Evolutionary conservation across 2,329 filamentous ascomycete genomes (phyloP).

Genomic region (Sphaerulina populicola): DNA sequence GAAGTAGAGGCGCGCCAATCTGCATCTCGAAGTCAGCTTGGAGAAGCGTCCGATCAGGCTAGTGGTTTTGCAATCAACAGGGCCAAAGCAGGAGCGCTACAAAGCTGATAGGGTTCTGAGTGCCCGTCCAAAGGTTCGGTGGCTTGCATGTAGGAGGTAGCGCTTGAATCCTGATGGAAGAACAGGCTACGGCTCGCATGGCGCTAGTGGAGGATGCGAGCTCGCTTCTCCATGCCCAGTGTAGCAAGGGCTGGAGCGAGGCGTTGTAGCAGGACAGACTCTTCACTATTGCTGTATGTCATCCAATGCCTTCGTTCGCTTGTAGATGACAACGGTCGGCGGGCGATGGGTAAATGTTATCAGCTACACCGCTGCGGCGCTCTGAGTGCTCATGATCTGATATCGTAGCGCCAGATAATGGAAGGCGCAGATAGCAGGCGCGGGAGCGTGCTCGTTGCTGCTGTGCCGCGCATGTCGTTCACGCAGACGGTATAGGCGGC

Average conservation of each 20-base stretch:
- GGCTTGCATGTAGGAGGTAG: conserved; percentile 15
- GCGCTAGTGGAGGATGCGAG: conserved; percentile 3
- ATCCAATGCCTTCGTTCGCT: neutral
- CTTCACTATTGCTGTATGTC: neutral
- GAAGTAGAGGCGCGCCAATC: neutral
- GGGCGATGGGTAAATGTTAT: neutral
- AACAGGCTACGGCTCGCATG: conserved; percentile 8
- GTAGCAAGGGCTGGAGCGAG: conserved; percentile 1
- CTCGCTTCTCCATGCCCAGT: conserved; percentile 10
- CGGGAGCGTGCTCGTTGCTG: neutral
- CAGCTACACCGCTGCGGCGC: neutral
- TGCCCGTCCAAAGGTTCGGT: conserved; percentile 7
- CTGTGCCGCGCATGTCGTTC: conserved; percentile 1
- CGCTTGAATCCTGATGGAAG: conserved; percentile 11
- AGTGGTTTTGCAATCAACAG: conserved; percentile 1
- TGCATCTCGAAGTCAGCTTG: conserved; percentile 14
- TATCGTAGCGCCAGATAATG: neutral
- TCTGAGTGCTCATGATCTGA: neutral
- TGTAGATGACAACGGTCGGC: neutral
- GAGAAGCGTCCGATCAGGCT: conserved; percentile 16
- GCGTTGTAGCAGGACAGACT: conserved; percentile 2
- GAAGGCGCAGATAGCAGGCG: neutral
- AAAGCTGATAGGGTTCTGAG: conserved; percentile 10
- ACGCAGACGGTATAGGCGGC: neutral
- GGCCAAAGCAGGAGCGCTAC: conserved; percentile 9